Evolutionary conservation across 495 filamentous ascomycete genomes (phyloP), one percentile per base, ranked within the genome.

Genomic region (Tuber melanosporum): DNA sequence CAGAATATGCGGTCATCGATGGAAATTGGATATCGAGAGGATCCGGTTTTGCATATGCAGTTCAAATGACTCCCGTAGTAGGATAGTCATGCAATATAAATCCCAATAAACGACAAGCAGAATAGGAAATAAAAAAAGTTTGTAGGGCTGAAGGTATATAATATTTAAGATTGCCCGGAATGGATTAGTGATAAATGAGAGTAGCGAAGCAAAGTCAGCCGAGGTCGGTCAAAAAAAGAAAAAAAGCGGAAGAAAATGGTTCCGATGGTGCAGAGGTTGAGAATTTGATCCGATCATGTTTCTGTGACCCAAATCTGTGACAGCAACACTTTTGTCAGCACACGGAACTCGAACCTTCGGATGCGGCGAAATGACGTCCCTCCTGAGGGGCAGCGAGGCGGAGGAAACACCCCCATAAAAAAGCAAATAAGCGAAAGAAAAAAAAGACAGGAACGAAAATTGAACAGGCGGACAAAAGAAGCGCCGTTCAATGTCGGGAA

Each of bases 231-330:
- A 46, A 80, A 72, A 62, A 76, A 62, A 72, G 47, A 76, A 62
- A 19, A 72, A 26, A 39, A 62, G 70, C 15, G 62, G 70, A n/a
- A 42, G 44, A 45, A 46, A 72, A 72, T 42, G 44, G 17, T 45
- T 72, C 77, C 41, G 76, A 43, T 66, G 43, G 70, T 45, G 36
- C 41, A 20, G 69, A 45, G 74, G 39, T 15, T 39, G 49, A 45
- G 73, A 69, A 45, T 62, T n/a, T 74, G 52, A 47, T 71, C 72
- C 32, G 49, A 73, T 80, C 32, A 47, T 73, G 73, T 73, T 83
- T 91, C 90, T 83, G 91, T 89, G 72, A 92, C 87, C 90, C 90
- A 92, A 72, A 92, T 87, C 91, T 92, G 75, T 36, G 78, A 75
- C 43, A 32, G 41, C 52, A 70, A 3, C 70, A 72, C 75, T 74